phyloP scores from a whole-genome alignment of 176 grass and related monocot genomes.

The Phoenix roebelenii region DNA sequence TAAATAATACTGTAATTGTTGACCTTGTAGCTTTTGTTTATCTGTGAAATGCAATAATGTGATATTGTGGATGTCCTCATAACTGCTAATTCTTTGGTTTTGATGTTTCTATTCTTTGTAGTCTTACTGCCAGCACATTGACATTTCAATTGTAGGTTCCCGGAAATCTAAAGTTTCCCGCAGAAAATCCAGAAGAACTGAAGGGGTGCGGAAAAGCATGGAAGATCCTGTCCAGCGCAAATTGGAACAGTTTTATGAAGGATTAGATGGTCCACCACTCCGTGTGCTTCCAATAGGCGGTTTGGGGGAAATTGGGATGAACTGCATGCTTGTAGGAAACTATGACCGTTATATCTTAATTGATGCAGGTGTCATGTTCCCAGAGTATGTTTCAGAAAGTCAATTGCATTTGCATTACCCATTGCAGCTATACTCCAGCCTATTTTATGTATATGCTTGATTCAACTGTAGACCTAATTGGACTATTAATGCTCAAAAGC shows the following conservation, averaged over 20 bases:
- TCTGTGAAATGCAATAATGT: too few species aligned
- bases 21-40: not conserved
- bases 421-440: too few species aligned
- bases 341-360: slow-evolving; percentile 96
- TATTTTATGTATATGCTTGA: too few species aligned
- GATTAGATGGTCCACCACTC: slow-evolving; percentile 75
- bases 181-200: slow-evolving; percentile 49
- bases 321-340: slow-evolving; percentile 96
- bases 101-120: not conserved
- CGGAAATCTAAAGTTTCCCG: slow-evolving; percentile 35
- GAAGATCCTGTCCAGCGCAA: slow-evolving; percentile 94
- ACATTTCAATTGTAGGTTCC: slow-evolving; percentile 1
- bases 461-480: too few species aligned
- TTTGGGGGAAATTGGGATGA: slow-evolving; percentile 97
- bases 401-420: not conserved
- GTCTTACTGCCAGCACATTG: not conserved
- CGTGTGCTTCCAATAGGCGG: slow-evolving; percentile 90
- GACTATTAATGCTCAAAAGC: too few species aligned
- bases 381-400: slow-evolving; percentile 53
- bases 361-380: slow-evolving; percentile 97
- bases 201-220: slow-evolving; percentile 75
- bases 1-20: not conserved
- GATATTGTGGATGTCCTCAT: too few species aligned
- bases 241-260: slow-evolving; percentile 98
- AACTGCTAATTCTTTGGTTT: too few species aligned